phyloP scores from a whole-genome alignment of 2,329 filamentous ascomycete species.

The Fusarium nelsonii region DNA sequence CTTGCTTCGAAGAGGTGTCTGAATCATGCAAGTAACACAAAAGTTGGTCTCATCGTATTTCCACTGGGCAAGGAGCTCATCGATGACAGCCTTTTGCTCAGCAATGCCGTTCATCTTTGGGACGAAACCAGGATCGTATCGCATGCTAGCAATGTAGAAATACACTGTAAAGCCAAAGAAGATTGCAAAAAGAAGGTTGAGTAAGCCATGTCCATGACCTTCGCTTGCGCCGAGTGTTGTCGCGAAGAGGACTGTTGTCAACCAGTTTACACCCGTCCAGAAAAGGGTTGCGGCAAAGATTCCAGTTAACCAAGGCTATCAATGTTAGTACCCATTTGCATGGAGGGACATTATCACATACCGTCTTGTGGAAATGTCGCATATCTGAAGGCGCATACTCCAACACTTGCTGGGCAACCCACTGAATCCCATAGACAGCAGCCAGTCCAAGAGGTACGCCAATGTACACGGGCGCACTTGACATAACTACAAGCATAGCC shows the following conservation, averaged over 20 bases:
- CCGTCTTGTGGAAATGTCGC: slow-evolving; percentile 89
- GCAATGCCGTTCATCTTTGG: slow-evolving; percentile 90
- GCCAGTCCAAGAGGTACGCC: slow-evolving; percentile 79
- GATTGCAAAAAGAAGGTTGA: slow-evolving; percentile 80
- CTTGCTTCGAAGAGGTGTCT: slow-evolving; percentile 92
- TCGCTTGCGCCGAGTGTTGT: slow-evolving; percentile 39
- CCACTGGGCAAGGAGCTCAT: slow-evolving; percentile 85
- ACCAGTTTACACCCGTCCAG: slow-evolving; percentile 81
- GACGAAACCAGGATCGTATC: slow-evolving; percentile 90
- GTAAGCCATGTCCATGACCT: slow-evolving; percentile 68
- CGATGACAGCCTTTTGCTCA: slow-evolving; percentile 89
- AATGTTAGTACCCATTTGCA: slow-evolving; percentile 15
- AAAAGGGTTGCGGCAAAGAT: slow-evolving; percentile 92
- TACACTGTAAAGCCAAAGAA: slow-evolving; percentile 78
- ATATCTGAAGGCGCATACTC: slow-evolving; percentile 89
- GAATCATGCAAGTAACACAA: slow-evolving; percentile 93
- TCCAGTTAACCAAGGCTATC: slow-evolving; percentile 87
- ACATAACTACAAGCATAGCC: slow-evolving; percentile 76
- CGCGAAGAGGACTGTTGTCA: slow-evolving; percentile 68
- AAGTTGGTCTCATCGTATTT: slow-evolving; percentile 96
- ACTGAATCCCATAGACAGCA: slow-evolving; percentile 78
- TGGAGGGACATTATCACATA: slow-evolving; percentile 57
- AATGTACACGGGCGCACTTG: slow-evolving; percentile 78
- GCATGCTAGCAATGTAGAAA: slow-evolving; percentile 90
- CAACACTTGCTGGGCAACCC: slow-evolving; percentile 80